phyloP scores from a whole-genome alignment of 345 rosid species.

The Carallia brachiata region DNA sequence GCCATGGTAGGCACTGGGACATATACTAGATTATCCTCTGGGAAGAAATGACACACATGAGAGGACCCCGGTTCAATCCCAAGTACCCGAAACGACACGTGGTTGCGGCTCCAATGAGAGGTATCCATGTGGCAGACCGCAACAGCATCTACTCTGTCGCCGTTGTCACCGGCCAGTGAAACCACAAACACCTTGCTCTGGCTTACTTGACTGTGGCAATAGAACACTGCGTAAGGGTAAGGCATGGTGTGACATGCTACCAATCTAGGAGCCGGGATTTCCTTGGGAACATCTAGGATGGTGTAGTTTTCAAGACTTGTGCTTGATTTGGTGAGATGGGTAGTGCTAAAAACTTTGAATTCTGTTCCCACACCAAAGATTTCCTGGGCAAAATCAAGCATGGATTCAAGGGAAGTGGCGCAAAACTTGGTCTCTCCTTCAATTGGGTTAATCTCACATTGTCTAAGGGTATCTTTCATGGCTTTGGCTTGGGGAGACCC shows the following conservation, averaged over 20 bases:
- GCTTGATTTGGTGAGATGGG: conserved; percentile 20
- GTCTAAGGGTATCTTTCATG: conserved; percentile 32
- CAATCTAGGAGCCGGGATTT: conserved; percentile 29
- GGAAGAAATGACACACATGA: conserved; percentile 48
- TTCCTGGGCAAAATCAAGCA: conserved; percentile 36
- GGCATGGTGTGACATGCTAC: conserved; percentile 44
- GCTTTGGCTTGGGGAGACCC: conserved; percentile 36
- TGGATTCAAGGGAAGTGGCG: conserved; percentile 47
- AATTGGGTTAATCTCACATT: conserved; percentile 36
- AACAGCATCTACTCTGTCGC: conserved; percentile 35
- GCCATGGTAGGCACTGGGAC: conserved; percentile 21
- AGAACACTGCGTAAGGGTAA: conserved; percentile 37
- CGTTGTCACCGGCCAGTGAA: conserved; percentile 35
- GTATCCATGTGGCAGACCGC: conserved; percentile 56
- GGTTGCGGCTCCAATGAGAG: conserved; percentile 37
- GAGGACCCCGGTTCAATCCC: conserved; percentile 36
- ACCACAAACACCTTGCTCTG: conserved; percentile 35
- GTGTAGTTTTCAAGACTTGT: conserved; percentile 37
- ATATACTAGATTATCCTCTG: conserved; percentile 34
- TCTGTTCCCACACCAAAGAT: conserved; percentile 18
- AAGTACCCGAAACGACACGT: conserved; percentile 35
- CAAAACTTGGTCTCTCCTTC: conserved; percentile 41
- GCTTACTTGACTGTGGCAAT: conserved; percentile 40
- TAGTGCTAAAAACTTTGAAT: conserved; percentile 23
- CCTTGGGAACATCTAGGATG: conserved; percentile 13